A percentile compares a stretch with the other conserved stretches of the same genome.
Conservation (phyloP, 768 basidiomycete genomes). For the Harrya chromipes region DNA sequence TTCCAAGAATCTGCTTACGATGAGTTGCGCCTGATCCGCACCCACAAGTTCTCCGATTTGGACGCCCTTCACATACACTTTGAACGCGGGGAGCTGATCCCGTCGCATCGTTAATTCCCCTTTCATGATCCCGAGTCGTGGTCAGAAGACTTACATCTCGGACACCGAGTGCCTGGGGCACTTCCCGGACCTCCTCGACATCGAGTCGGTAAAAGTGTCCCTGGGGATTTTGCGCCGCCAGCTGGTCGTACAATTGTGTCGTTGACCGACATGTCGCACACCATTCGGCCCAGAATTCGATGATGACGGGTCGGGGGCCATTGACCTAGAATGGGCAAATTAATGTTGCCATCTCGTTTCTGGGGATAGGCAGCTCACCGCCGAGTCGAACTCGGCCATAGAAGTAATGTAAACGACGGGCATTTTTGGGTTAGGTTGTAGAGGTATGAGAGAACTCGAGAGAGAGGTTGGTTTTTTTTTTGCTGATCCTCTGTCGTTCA, state of each 20-base stretch:
- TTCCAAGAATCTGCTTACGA: conserved; percentile 13
- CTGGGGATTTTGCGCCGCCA: conserved; percentile 26
- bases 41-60: conserved; percentile 30
- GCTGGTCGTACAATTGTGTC: conserved; percentile 21
- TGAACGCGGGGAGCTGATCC: conserved; percentile 28
- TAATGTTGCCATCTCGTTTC: conserved; percentile 4
- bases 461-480: conserved; percentile 12
- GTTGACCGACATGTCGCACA: conserved; percentile 22
- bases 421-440: conserved; percentile 13
- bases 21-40: conserved; percentile 23
- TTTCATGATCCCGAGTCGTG: conserved; percentile 13
- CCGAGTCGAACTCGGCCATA: conserved; percentile 25
- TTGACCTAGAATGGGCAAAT: conserved; percentile 18
- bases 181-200: conserved; percentile 27
- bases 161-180: conserved; percentile 22
- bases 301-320: conserved; percentile 21
- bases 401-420: conserved; percentile 24
- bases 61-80: conserved; percentile 31
- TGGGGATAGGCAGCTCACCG: conserved; percentile 11
- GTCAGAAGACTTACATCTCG: conserved; percentile 17
- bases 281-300: conserved; percentile 35
- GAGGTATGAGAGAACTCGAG: conserved; percentile 14
- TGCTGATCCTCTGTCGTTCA: conserved; percentile 13
- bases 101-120: conserved; percentile 7
- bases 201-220: conserved; percentile 32